Evolutionary conservation across 352 stramenopile genomes (phyloP).

Genomic region (Globisporangium iwayamae): DNA sequence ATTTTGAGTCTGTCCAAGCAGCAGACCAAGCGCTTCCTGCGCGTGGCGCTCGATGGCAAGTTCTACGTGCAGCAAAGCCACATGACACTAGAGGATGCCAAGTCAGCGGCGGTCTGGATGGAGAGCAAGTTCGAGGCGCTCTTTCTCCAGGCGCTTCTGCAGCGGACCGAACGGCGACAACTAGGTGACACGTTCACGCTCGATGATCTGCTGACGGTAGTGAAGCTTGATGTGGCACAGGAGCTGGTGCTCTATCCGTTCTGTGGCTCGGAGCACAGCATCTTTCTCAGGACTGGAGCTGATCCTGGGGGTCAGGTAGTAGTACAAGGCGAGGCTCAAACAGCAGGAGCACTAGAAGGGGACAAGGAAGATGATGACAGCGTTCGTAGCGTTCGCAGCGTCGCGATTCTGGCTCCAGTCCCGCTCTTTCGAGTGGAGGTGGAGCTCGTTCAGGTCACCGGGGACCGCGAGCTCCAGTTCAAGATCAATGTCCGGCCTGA

Average conservation of each 20-base stretch:
- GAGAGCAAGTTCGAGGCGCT: constrained; percentile 36
- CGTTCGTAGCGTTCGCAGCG: neutral
- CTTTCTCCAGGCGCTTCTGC: constrained; percentile 25
- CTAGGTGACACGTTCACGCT: constrained; percentile 21
- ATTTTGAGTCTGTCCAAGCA: constrained; percentile 27
- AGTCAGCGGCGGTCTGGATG: constrained; percentile 23
- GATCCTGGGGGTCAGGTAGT: neutral
- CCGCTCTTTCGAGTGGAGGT: constrained; percentile 21
- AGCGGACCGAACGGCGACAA: neutral
- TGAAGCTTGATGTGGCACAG: constrained; percentile 18
- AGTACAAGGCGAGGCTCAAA: neutral
- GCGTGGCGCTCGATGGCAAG: constrained; percentile 36
- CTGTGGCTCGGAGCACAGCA: neutral
- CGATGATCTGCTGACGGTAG: constrained; percentile 27
- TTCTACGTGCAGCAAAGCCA: constrained; percentile 6
- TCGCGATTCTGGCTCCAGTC: constrained; percentile 5
- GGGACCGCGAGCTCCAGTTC: constrained; percentile 2
- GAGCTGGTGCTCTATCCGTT: constrained; percentile 25
- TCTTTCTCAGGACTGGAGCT: constrained; percentile 1
- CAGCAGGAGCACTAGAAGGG: neutral
- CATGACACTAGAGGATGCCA: neutral
- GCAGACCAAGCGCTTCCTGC: constrained; percentile 47
- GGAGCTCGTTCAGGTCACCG: constrained; percentile 3
- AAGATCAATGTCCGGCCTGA: constrained; percentile 36
- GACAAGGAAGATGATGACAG: neutral